These are phyloP conservation scores for Poa pratensis DNA, from an alignment of 176 grass and related monocot species.

Conservation along the genomic window DNA sequence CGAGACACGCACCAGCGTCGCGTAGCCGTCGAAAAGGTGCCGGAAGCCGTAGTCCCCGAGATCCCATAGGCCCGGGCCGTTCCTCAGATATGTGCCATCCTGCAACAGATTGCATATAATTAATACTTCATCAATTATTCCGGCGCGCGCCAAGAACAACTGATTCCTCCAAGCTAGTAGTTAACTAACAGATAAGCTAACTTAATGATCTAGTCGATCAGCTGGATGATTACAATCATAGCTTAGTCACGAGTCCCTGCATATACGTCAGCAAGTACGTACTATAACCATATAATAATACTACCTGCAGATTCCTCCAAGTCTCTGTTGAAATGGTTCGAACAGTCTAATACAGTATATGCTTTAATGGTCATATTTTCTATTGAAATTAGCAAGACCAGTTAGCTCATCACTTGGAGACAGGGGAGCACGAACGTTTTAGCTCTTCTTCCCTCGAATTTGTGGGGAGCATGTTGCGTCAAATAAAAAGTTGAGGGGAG, in stretches of 20 bases:
- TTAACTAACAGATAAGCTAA: neutral
- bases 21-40: slow-evolving; percentile 98
- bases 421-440: slow-evolving; percentile 34
- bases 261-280: neutral
- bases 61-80: slow-evolving; percentile 92
- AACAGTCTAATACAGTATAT: slow-evolving; percentile 5
- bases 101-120: slow-evolving; percentile 31
- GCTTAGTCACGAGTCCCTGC: slow-evolving; percentile 3
- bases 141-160: slow-evolving; percentile 9
- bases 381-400: slow-evolving; percentile 20
- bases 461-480: neutral
- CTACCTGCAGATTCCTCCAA: neutral
- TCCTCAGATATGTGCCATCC: slow-evolving; percentile 96
- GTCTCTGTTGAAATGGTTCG: slow-evolving; percentile 39
- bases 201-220: slow-evolving; percentile 2
- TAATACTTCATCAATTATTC: neutral
- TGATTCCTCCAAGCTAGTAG: neutral
- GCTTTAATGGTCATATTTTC: neutral
- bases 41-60: slow-evolving; percentile 88
- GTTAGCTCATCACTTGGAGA: slow-evolving; percentile 15
- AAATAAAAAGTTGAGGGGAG: neutral
- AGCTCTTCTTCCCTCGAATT: neutral
- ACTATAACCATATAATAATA: slow-evolving; percentile 36
- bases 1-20: slow-evolving; percentile 85
- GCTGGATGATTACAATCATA: slow-evolving; percentile 10